phyloP scores from a whole-genome alignment of 106 monocot species.

The Narthecium ossifragum region DNA sequence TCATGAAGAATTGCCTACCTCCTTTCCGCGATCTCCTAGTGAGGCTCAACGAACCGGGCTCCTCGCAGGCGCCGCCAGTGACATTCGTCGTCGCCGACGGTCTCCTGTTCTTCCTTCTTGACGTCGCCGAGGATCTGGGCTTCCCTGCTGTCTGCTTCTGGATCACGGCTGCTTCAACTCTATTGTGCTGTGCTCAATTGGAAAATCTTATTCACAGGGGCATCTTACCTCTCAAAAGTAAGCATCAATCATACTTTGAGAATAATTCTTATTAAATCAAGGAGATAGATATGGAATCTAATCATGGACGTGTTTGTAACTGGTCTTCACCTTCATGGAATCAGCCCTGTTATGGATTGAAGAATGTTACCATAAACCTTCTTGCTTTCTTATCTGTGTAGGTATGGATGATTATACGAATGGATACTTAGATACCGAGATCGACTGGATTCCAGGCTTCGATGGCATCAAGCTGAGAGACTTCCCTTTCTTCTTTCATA shows the following conservation, averaged over 20 bases:
- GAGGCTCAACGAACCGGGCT: neutral
- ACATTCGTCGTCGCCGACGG: neutral
- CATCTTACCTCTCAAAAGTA: neutral
- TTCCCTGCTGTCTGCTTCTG: constrained; percentile 2
- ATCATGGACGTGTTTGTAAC: too few species aligned
- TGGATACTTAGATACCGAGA: constrained; percentile 33
- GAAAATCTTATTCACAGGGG: neutral
- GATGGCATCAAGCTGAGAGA: constrained; percentile 32
- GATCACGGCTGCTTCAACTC: neutral
- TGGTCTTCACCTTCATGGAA: too few species aligned
- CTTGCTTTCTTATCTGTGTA: neutral
- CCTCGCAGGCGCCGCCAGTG: neutral
- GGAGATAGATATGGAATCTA: too few species aligned
- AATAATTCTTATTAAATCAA: too few species aligned
- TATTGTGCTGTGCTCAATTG: neutral
- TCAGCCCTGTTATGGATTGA: neutral
- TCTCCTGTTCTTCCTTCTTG: neutral
- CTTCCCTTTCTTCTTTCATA: constrained; percentile 30
- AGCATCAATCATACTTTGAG: too few species aligned
- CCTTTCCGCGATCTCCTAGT: neutral
- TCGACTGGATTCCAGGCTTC: constrained; percentile 39
- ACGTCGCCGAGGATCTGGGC: neutral
- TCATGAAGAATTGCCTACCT: neutral
- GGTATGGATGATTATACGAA: constrained; percentile 21
- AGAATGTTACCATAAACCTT: neutral